These are phyloP conservation scores for Tagetes patula DNA, from an alignment of 129 eudicot genomes.

Conservation along the genomic window DNA sequence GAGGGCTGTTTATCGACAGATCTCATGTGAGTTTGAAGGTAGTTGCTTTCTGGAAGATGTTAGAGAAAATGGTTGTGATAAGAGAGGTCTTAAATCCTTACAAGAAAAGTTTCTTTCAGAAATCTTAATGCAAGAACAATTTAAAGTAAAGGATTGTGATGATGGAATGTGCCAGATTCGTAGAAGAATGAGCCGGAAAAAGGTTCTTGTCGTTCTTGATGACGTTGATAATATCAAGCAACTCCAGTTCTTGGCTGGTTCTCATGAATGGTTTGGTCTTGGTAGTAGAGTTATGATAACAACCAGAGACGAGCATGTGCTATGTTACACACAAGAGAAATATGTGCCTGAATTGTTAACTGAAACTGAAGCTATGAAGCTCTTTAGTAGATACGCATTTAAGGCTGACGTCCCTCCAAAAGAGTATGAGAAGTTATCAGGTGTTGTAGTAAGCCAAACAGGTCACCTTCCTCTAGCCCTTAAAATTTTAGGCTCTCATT, in stretches of 20 bases:
- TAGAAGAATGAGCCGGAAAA: neutral
- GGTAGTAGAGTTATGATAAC: constrained; percentile 8
- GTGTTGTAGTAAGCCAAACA: constrained; percentile 5
- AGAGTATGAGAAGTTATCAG: neutral
- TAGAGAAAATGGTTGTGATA: constrained; percentile 8
- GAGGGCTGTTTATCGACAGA: constrained; percentile 1
- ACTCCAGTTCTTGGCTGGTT: neutral
- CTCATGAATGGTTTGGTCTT: neutral
- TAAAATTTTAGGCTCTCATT: constrained; percentile 14
- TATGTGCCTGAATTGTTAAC: neutral
- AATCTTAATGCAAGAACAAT: neutral
- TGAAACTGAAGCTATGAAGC: constrained; percentile 3
- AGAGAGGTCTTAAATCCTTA: constrained; percentile 4
- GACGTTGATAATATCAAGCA: constrained; percentile 1
- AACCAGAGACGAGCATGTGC: constrained; percentile 11
- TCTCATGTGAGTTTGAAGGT: constrained; percentile 1
- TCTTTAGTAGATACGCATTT: constrained; percentile 15
- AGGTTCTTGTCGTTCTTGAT: neutral
- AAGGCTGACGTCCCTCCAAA: neutral
- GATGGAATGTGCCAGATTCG: neutral
- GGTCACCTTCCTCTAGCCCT: constrained; percentile 5
- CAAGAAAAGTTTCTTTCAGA: constrained; percentile 2
- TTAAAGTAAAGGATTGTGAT: neutral
- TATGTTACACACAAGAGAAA: neutral
- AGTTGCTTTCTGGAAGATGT: constrained; percentile 5